These are phyloP conservation scores for Xylaria sp. DNA, from an alignment of 2,329 filamentous ascomycete species.

Conservation along the genomic window DNA sequence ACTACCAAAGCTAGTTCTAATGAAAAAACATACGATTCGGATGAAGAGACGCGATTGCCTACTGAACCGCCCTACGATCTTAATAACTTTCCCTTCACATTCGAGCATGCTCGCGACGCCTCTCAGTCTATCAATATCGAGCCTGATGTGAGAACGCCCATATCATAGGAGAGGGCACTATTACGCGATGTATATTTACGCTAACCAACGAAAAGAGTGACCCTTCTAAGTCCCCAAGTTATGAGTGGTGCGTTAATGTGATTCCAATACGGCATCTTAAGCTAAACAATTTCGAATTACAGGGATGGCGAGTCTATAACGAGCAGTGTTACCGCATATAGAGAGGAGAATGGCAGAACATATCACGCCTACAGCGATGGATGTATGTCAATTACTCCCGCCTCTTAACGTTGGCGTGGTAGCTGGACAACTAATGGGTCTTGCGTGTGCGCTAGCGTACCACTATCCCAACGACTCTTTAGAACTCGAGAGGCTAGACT, in stretches of 20 bases:
- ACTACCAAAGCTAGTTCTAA: neutral
- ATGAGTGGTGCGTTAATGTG: conserved; percentile 19
- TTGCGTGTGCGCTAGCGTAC: conserved; percentile 50
- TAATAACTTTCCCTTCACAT: conserved; percentile 39
- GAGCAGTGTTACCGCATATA: conserved; percentile 41
- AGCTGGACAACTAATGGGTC: conserved; percentile 17
- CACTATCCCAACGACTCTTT: conserved; percentile 57
- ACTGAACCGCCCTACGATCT: conserved; percentile 29
- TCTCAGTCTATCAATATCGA: conserved; percentile 36
- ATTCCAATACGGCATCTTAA: neutral
- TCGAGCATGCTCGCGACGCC: conserved; percentile 34
- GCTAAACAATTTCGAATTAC: conserved; percentile 3
- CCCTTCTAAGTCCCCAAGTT: conserved; percentile 27
- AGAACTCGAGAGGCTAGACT: conserved; percentile 55
- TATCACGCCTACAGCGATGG: conserved; percentile 60
- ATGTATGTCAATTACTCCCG: conserved; percentile 50
- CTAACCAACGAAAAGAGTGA: conserved; percentile 31
- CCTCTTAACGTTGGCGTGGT: neutral
- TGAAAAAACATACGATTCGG: neutral
- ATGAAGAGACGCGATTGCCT: conserved; percentile 7
- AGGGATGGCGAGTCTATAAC: conserved; percentile 43
- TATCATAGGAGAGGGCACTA: neutral
- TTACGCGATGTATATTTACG: neutral
- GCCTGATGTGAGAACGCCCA: conserved; percentile 30
- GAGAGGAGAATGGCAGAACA: conserved; percentile 52